Base-by-base conservation (phyloP, 2,329 filamentous ascomycete genomes). In the Curvularia spicifera region DNA sequence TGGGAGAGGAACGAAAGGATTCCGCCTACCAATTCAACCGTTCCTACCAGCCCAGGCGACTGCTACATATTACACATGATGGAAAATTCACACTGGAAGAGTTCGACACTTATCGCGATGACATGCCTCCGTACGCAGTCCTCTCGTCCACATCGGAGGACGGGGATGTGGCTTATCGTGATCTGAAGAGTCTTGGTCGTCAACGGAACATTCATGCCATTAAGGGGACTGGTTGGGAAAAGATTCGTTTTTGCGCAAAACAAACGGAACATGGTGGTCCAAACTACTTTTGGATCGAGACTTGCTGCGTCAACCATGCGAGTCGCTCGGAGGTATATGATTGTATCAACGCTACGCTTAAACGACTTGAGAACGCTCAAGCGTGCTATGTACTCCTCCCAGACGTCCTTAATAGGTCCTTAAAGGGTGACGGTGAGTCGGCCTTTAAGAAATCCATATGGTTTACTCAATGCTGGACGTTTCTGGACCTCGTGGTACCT, bases 401-500 rank as follows among this genome's bases (percentile, higher is more conserved):
- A 29, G 28, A 29, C 7, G 28, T 29, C 28, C 9, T 2, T 10
- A 29, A 10, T 29, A 29, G 28, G 7, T 10, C 9, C 28, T 29
- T 29, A 29, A 4, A 29, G 7, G 28, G 9, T 8, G 28, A 10
- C 28, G 28, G 28, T 7, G 9, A 29, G 7, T 29, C 9, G 1
- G 1, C 7, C 7, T 29, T 29, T 2, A 29, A 29, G 28, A 7
- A 29, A 10, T 29, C 7, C 8, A 5, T 10, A 8, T 29, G 64
- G 62, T 67, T 67, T n/a, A 64, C 46, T 0, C 51, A 59, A 57
- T 61, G 64, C 33, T 67, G 63, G 66, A 67, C 66, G 0, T 48
- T 69, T 0, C 63, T 63, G 8, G 64, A 68, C 9, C 63, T 67
- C 18, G 29, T 68, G 1, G 66, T 64, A 20, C 64, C 64, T 0